Percentiles rank a stretch among this genome's conserved stretches.
phyloP scores from a whole-genome alignment of 1,139 yeast species.

The Suhomyces guaymorum region DNA sequence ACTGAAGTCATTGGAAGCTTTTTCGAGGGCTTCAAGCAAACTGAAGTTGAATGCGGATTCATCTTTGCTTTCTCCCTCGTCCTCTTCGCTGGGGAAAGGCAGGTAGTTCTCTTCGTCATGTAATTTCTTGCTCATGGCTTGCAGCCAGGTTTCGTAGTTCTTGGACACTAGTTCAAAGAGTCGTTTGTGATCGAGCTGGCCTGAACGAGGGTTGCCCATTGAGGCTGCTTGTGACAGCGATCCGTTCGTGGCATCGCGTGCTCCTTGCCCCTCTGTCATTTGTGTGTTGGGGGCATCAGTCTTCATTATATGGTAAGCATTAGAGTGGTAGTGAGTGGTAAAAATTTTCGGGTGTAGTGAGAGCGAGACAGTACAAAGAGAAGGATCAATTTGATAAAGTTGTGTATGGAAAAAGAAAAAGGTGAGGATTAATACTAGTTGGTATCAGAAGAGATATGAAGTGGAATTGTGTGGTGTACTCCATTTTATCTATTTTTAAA shows the following conservation, averaged over 20 bases:
- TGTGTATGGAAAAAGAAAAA: no score
- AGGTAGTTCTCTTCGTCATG: constrained; percentile 28
- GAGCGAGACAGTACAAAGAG: background rate
- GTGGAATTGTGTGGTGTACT: background rate
- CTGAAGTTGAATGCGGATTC: constrained; percentile 34
- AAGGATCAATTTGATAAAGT: no score
- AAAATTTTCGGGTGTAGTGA: constrained; percentile 7
- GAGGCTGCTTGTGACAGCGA: background rate
- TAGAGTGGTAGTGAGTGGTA: background rate
- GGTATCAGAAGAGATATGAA: background rate
- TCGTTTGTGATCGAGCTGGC: constrained; percentile 26
- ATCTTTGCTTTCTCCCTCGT: constrained; percentile 13
- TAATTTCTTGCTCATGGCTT: constrained; percentile 31
- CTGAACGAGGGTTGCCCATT: constrained; percentile 1
- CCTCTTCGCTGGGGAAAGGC: constrained; percentile 34
- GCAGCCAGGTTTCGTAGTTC: constrained; percentile 44
- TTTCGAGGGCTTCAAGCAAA: constrained; percentile 35
- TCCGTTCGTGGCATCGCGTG: background rate
- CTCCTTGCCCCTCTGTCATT: constrained; percentile 1
- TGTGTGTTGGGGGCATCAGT: constrained; percentile 1
- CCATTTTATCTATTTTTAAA: no score
- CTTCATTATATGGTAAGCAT: constrained; percentile 1
- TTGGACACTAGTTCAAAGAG: constrained; percentile 39
- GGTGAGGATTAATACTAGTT: background rate
- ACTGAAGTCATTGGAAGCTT: constrained; percentile 24